Evolutionary conservation across 768 basidiomycete species (phyloP).

Genomic region (Mycena capillaripes): DNA sequence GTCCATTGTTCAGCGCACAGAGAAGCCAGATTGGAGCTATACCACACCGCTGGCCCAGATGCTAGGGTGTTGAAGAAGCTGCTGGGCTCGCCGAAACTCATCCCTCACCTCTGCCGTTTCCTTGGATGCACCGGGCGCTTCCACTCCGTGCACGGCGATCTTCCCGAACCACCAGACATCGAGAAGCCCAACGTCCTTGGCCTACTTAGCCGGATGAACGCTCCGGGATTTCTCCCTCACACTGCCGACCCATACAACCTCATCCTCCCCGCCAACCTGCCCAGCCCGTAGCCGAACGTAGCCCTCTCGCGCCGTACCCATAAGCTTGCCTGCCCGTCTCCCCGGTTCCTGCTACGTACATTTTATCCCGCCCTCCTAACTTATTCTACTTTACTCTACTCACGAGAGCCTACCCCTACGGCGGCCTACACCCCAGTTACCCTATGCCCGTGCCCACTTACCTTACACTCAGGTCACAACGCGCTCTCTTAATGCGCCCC

Average conservation of each 20-base stretch:
- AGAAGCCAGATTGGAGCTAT: background rate
- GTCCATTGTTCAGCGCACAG: slow-evolving; percentile 21
- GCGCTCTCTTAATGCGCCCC: background rate
- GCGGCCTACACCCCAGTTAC: background rate
- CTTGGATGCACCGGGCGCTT: no score
- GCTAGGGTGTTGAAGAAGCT: background rate
- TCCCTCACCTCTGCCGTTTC: slow-evolving; percentile 13
- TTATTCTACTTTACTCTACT: slow-evolving; percentile 11
- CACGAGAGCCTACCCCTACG: background rate
- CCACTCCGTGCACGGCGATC: no score
- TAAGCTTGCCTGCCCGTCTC: background rate
- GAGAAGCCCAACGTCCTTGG: no score
- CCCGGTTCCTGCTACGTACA: background rate
- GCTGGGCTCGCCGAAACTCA: background rate
- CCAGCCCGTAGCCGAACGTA: no score
- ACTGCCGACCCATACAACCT: no score
- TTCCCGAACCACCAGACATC: no score
- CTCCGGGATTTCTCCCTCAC: no score
- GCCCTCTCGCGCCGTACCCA: no score
- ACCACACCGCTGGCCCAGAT: background rate
- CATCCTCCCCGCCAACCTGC: no score
- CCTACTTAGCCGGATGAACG: no score
- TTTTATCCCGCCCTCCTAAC: background rate
- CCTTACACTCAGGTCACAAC: background rate
- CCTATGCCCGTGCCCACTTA: slow-evolving; percentile 20